Percentiles rank a stretch among this genome's conserved stretches.
These are phyloP conservation scores for Boletus hoseneyae DNA, from an alignment of 1,284 basidiomycete species.

Conservation along the genomic window DNA sequence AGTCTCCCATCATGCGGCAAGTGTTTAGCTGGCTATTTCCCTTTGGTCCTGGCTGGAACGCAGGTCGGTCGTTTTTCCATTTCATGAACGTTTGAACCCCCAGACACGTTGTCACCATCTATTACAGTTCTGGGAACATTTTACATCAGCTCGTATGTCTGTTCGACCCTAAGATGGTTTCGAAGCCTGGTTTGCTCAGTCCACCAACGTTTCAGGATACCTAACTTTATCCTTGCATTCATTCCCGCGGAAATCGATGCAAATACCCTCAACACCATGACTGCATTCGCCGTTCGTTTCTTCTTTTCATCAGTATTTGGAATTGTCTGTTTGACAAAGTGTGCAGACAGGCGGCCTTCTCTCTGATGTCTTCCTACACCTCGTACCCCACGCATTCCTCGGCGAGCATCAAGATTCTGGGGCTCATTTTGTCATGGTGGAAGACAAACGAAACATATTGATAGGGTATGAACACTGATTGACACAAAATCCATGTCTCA, in stretches of 20 bases:
- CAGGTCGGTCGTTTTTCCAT: constrained; percentile 41
- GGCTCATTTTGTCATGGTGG: constrained; percentile 74
- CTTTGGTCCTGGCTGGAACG: constrained; percentile 85
- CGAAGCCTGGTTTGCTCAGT: constrained; percentile 18
- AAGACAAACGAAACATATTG: constrained; percentile 86
- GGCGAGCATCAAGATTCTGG: constrained; percentile 74
- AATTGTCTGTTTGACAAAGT: constrained; percentile 22
- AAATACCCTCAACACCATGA: constrained; percentile 88
- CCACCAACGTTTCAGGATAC: constrained; percentile 53
- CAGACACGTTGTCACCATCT: constrained; percentile 26
- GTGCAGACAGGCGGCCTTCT: constrained; percentile 81
- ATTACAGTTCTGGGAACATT: constrained; percentile 75
- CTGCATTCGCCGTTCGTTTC: constrained; percentile 70
- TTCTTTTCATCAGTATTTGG: constrained; percentile 14
- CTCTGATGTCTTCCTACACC: constrained; percentile 87
- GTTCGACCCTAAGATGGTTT: constrained; percentile 13
- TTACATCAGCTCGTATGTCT: constrained; percentile 86
- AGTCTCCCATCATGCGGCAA: constrained; percentile 71
- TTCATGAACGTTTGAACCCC: neutral
- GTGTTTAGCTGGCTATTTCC: constrained; percentile 80
- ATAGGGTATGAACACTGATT: constrained; percentile 55
- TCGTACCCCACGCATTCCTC: constrained; percentile 87
- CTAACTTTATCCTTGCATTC: constrained; percentile 89
- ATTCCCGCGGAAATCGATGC: constrained; percentile 82
- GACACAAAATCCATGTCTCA: constrained; percentile 10